Conservation (phyloP, 495 filamentous ascomycete species). For the Annulohypoxylon maeteangense region DNA sequence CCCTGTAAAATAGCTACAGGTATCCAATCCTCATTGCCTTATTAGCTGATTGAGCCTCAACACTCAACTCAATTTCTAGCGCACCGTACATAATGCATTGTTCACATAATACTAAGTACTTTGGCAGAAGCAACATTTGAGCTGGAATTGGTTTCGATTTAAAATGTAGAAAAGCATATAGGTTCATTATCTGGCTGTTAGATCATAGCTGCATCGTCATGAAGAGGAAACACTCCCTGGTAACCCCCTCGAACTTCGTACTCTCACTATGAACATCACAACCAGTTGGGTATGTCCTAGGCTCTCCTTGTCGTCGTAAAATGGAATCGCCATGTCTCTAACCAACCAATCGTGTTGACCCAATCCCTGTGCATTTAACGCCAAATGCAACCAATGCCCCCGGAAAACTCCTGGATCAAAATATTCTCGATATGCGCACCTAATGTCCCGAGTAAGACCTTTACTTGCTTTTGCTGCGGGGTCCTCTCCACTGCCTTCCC, state of each 20-base stretch:
- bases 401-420: conserved; percentile 26
- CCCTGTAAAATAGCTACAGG: neutral
- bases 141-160: neutral
- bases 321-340: conserved; percentile 19
- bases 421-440: conserved; percentile 22
- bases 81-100: neutral
- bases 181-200: conserved; percentile 7
- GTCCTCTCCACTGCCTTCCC: neutral
- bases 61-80: neutral
- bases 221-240: conserved; percentile 4
- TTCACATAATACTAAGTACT: neutral
- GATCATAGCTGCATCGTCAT: neutral
- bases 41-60: conserved; percentile 30
- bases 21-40: neutral
- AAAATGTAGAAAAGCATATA: conserved; percentile 4
- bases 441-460: conserved; percentile 8
- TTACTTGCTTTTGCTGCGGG: conserved; percentile 2
- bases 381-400: conserved; percentile 36
- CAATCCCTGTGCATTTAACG: conserved; percentile 26
- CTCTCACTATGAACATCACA: conserved; percentile 19
- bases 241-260: conserved; percentile 30
- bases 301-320: conserved; percentile 12
- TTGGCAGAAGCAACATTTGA: neutral
- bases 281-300: conserved; percentile 42
- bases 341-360: conserved; percentile 29